Base-by-base conservation (phyloP, 495 filamentous ascomycete species). In the Alectoria sarmentosa region DNA sequence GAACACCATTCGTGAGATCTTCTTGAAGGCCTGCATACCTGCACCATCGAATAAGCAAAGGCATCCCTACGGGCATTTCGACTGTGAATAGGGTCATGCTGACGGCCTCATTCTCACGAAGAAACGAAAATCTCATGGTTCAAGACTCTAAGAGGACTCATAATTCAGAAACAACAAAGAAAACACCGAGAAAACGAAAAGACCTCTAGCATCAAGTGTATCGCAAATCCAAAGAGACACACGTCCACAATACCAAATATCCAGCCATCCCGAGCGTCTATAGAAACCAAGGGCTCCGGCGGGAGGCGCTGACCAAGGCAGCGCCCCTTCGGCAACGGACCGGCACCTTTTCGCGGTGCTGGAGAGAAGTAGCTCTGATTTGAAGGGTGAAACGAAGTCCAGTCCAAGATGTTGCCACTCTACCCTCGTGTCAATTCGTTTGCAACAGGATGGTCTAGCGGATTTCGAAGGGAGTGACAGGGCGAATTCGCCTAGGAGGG, bases 271-370 rank as follows among this genome's bases (percentile, higher is more conserved):
- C 49, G 48, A 44, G 52, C 52, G 52, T 57, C 14, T 46, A n/a
- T n/a, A n/a, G 21, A 63, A 57, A 63, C 28, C 61, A 57, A 63
- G 52, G 61, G 52, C 49, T 56, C 48, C 42, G 48, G 61, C 30
- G 49, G 48, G 48, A 56, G 49, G 61, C 49, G 61, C 61, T 63
- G 61, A 63, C 26, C 48, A 42, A 13, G 49, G 48, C 19, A 63
- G 52, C 52, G 52, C 39, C 61, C 11, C 61, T 41, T 36, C 38
- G 30, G 52, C 37, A 34, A 57, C 17, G 21, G 49, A 57, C 61
- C 57, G 26, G 49, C n/a, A 63, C 61, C 61, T 63, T 46, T 63
- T 9, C 61, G 61, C 55, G 38, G 52, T 63, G 61, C 61, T 37
- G 49, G 32, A 23, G 49, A 56, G 41, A 56, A 56, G 61, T 63